Evolutionary conservation across 768 basidiomycete genomes (phyloP).

Genomic region (Hirschioporus abietinus): DNA sequence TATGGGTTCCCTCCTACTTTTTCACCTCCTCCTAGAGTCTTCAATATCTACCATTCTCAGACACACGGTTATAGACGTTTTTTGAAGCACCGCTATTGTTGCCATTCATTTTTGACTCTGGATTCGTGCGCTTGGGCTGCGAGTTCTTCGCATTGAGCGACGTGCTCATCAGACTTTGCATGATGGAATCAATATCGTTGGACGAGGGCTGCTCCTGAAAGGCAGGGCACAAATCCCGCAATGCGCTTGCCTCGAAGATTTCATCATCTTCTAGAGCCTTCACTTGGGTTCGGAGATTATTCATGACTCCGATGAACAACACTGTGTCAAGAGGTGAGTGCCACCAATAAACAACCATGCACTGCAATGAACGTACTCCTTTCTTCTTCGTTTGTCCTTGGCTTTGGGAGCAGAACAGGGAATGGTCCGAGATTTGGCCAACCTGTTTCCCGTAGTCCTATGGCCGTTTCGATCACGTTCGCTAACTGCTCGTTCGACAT

Average conservation of each 20-base stretch:
- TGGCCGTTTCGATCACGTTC: conserved; percentile 27
- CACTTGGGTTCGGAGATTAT: conserved; percentile 30
- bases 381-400: conserved; percentile 31
- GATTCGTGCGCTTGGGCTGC: background rate
- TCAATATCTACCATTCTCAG: background rate
- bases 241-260: conserved; percentile 33
- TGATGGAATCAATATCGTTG: conserved; percentile 33
- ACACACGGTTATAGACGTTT: background rate
- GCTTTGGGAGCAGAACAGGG: conserved; percentile 27
- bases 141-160: background rate
- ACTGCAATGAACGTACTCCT: conserved; percentile 26
- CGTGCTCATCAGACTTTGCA: conserved; percentile 34
- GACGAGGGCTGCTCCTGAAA: conserved; percentile 31
- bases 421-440: conserved; percentile 31
- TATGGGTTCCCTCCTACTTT: too few relatives aligned
- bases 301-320: conserved; percentile 33
- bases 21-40: background rate
- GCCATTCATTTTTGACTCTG: background rate
- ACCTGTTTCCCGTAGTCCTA: conserved; percentile 32
- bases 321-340: conserved; percentile 19
- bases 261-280: conserved; percentile 40
- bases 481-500: conserved; percentile 33
- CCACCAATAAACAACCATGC: background rate
- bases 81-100: background rate
- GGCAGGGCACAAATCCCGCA: conserved; percentile 30